Percentiles rank a stretch among this genome's conserved stretches.
Conservation (phyloP, 306 rosid genomes). For the Luffa acutangula region DNA sequence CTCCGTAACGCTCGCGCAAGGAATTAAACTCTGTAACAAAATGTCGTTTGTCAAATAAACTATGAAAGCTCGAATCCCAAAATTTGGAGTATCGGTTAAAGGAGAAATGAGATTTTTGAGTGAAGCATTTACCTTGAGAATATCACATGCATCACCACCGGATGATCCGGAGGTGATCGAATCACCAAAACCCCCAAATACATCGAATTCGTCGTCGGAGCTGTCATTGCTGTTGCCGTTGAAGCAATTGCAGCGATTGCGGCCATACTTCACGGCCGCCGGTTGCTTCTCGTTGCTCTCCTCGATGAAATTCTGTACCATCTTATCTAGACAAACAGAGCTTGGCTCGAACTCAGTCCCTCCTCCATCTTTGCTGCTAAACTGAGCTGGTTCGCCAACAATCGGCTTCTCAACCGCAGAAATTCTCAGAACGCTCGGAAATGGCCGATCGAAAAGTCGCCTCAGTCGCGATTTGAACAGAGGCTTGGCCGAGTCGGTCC, state of each 20-base stretch:
- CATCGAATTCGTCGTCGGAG: conserved; percentile 84
- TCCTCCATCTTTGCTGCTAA: conserved; percentile 25
- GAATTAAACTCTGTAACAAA: conserved; percentile 44
- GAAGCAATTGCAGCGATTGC: conserved; percentile 91
- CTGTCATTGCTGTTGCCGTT: conserved; percentile 71
- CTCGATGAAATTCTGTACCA: conserved; percentile 92
- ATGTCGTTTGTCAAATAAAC: background rate
- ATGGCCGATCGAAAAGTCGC: conserved; percentile 84
- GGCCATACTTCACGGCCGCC: conserved; percentile 37
- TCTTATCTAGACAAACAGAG: conserved; percentile 70
- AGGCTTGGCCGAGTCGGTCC: conserved; percentile 56
- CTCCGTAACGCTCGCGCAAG: conserved; percentile 71
- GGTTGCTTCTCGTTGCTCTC: conserved; percentile 63
- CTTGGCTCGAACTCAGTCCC: conserved; percentile 60
- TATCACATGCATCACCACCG: conserved; percentile 50
- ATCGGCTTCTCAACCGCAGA: conserved; percentile 45
- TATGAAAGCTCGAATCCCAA: background rate
- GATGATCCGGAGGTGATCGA: conserved; percentile 42
- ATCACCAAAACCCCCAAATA: conserved; percentile 51
- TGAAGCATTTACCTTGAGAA: conserved; percentile 51
- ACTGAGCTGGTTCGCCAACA: conserved; percentile 24
- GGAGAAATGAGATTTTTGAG: background rate
- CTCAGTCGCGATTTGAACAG: conserved; percentile 70
- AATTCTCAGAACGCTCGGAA: conserved; percentile 44
- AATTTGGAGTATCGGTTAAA: background rate